Evolutionary conservation across 2,329 filamentous ascomycete species (phyloP).

Genomic region (Cladosporium sp.): DNA sequence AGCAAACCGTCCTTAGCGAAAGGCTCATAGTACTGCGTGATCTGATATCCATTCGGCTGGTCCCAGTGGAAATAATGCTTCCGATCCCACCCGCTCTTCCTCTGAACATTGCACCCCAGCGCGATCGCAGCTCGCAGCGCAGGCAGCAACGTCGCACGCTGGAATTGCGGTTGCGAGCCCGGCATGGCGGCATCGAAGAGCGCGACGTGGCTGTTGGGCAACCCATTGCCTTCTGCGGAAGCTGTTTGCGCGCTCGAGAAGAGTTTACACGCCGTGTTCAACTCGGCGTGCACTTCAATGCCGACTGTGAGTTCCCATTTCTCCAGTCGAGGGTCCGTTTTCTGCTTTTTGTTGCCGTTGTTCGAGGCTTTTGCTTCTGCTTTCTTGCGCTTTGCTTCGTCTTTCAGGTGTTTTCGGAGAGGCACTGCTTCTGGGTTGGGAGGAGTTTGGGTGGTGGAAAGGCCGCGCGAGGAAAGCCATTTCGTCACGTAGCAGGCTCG

Average conservation of each 20-base stretch:
- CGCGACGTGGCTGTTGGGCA: conserved; percentile 79
- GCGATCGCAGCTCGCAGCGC: conserved; percentile 86
- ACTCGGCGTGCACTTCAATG: conserved; percentile 93
- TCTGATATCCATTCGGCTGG: conserved; percentile 93
- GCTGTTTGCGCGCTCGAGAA: conserved; percentile 63
- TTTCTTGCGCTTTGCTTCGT: conserved; percentile 35
- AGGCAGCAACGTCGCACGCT: conserved; percentile 75
- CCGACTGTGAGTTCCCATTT: conserved; percentile 94
- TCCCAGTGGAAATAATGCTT: conserved; percentile 99
- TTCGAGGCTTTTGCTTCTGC: conserved; percentile 18
- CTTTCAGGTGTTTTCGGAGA: conserved; percentile 38
- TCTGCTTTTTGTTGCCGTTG: conserved; percentile 10
- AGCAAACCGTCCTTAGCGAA: conserved; percentile 67
- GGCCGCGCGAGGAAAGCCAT: conserved; percentile 26
- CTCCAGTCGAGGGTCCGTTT: conserved; percentile 27
- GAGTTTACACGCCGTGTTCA: conserved; percentile 83
- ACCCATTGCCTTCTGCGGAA: conserved; percentile 17
- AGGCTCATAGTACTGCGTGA: conserved; percentile 86
- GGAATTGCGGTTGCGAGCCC: conserved; percentile 80
- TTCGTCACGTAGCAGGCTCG: conserved; percentile 26
- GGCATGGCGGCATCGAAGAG: conserved; percentile 86
- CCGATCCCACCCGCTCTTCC: conserved; percentile 77
- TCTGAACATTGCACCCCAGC: conserved; percentile 72
- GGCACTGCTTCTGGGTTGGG: conserved; percentile 27
- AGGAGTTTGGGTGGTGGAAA: conserved; percentile 18